Base-by-base conservation (phyloP, 2,329 filamentous ascomycete species). In the Colletotrichum paranaense region DNA sequence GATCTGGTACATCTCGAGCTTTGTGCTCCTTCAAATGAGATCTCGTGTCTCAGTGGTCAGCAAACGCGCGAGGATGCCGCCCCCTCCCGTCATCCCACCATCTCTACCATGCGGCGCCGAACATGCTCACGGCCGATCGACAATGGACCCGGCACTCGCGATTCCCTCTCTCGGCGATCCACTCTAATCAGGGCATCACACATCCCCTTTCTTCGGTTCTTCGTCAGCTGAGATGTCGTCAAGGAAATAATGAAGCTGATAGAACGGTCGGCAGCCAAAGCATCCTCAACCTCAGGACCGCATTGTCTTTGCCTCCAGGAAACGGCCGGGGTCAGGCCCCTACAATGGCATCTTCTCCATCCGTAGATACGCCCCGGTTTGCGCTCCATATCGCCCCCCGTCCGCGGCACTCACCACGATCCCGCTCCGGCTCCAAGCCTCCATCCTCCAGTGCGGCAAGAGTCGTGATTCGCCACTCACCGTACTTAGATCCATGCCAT, bases 391-490 rank as follows among this genome's bases (percentile, higher is more conserved):
- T 49, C 53, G 19, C 67, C 65, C 69, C 49, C 62, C 38, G 60
- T 60, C 65, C 30, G 32, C 65, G 38, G 28, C 60, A 70, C 22
- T 57, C 60, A 38, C 56, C 19, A 70, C 46, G 46, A 57, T 49
- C 60, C 49, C 28, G 55, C 60, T 70, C 46, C 60, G 60, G 42
- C 56, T 65, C 60, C 69, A 69, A 26, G 22, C 55, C 55, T 56
- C 49, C 67, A 55, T 70, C 46, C 8, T 42, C 35, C 14, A 65
- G 16, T 49, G 30, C 55, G 12, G 60, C 60, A 56, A 62, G 58
- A 42, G 22, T 67, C 59, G 26, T 73, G 73, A 78, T 80, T 80
- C 76, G 79, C 72, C 67, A 75, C 66, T 73, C 76, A 75, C 74
- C 75, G 74, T 55, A 4, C 32, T 55, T 58, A 64, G 59, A 28